Evolutionary conservation across 306 rosid genomes (phyloP).

Genomic region (Malus orientalis): DNA sequence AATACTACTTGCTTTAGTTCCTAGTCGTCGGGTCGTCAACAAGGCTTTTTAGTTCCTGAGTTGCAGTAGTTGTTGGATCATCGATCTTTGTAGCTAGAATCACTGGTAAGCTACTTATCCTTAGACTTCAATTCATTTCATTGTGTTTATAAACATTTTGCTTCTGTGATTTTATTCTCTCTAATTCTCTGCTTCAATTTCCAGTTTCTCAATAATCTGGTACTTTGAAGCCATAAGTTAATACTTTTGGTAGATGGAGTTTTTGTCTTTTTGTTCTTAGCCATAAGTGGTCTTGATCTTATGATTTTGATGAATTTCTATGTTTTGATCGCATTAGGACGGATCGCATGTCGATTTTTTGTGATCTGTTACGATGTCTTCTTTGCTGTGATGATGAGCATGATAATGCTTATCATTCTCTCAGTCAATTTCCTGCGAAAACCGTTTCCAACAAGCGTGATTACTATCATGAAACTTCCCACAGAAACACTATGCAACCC

Average conservation of each 20-base stretch:
- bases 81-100: too few relatives aligned
- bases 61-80: too few relatives aligned
- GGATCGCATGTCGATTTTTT: not conserved
- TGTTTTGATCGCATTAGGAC: not conserved
- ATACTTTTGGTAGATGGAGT: too few relatives aligned
- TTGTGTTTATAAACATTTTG: not conserved
- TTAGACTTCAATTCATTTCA: not conserved
- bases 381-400: conserved; percentile 11
- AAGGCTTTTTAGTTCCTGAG: too few relatives aligned
- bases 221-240: too few relatives aligned
- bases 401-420: not conserved
- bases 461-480: not conserved
- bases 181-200: too few relatives aligned
- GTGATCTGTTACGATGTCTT: conserved; percentile 4
- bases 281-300: not conserved
- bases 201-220: too few relatives aligned
- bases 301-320: not conserved
- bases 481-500: not conserved
- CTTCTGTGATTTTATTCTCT: too few relatives aligned
- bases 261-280: too few relatives aligned
- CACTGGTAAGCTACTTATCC: too few relatives aligned
- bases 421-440: not conserved
- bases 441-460: not conserved
- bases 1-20: too few relatives aligned
- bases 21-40: too few relatives aligned